These are phyloP conservation scores for Coprinellus micaceus DNA, from an alignment of 768 basidiomycete genomes.

Conservation along the genomic window DNA sequence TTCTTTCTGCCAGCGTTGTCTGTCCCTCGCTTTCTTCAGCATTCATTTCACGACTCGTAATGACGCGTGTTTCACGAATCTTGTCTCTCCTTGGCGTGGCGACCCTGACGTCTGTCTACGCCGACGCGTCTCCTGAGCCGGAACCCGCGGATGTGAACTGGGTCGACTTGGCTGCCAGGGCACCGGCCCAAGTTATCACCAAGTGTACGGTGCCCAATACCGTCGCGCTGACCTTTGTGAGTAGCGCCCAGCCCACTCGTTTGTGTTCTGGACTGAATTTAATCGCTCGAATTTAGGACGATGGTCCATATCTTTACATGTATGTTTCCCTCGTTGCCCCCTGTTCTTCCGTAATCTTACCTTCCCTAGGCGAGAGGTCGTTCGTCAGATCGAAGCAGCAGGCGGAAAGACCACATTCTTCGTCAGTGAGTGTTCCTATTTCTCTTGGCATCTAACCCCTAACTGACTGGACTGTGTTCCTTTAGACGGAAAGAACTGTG, in stretches of 20 bases:
- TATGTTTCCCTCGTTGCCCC: conserved; percentile 20
- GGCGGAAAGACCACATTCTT: conserved; percentile 32
- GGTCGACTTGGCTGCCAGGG: too few species aligned
- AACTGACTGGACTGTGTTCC: not conserved
- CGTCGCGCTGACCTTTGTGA: conserved; percentile 41
- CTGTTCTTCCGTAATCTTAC: too few species aligned
- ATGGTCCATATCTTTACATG: conserved; percentile 40
- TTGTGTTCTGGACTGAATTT: not conserved
- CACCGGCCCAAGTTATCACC: conserved; percentile 30
- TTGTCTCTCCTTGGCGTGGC: too few species aligned
- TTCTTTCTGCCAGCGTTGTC: too few species aligned
- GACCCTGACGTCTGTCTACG: too few species aligned
- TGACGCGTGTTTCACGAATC: too few species aligned
- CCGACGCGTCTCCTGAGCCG: too few species aligned
- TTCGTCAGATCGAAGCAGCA: conserved; percentile 23
- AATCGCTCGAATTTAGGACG: conserved; percentile 27
- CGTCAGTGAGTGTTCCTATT: conserved; percentile 18
- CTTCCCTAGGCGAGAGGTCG: too few species aligned
- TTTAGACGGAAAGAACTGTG: conserved; percentile 14
- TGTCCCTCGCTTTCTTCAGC: too few species aligned
- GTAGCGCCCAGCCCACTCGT: conserved; percentile 11
- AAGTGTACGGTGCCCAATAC: conserved; percentile 36
- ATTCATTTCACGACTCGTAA: too few species aligned
- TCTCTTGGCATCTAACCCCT: conserved; percentile 1
- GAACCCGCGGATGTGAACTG: too few species aligned